phyloP scores from a whole-genome alignment of 805 yeast genomes.

The Wickerhamiella azymoides region DNA sequence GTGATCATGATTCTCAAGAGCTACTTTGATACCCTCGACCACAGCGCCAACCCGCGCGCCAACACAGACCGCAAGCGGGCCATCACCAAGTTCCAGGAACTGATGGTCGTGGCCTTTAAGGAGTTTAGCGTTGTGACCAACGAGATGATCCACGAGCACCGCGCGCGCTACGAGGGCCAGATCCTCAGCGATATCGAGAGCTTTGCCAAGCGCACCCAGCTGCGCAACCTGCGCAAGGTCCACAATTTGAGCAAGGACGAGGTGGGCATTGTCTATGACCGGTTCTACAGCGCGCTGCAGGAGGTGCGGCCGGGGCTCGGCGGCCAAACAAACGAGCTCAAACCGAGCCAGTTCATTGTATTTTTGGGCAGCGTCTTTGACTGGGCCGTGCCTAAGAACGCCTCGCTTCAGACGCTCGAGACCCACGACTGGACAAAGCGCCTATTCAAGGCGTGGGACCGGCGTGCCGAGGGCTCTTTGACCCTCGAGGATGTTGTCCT shows the following conservation, averaged over 20 bases:
- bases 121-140: conserved; percentile 78
- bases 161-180: conserved; percentile 56
- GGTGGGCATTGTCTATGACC: conserved; percentile 63
- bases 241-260: conserved; percentile 44
- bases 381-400: conserved; percentile 37
- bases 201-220: conserved; percentile 82
- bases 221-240: conserved; percentile 71
- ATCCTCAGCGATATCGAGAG: conserved; percentile 77
- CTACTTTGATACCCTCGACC: conserved; percentile 64
- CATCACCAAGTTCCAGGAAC: conserved; percentile 75
- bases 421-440: conserved; percentile 40
- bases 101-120: conserved; percentile 80
- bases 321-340: conserved; percentile 47
- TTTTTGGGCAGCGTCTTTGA: conserved; percentile 72
- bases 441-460: conserved; percentile 60
- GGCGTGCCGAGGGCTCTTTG: conserved; percentile 36
- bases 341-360: conserved; percentile 49
- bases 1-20: conserved; percentile 75
- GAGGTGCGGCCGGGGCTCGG: conserved; percentile 39
- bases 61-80: conserved; percentile 47
- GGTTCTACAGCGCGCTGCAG: conserved; percentile 65
- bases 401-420: conserved; percentile 17
- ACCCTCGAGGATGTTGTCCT: conserved; percentile 53
- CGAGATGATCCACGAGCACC: conserved; percentile 50
- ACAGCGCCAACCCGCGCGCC: conserved; percentile 63